A percentile compares a stretch with the other conserved stretches of the same genome.
Conservation (phyloP, 1,139 yeast genomes). For the Candida sanyaensis region DNA sequence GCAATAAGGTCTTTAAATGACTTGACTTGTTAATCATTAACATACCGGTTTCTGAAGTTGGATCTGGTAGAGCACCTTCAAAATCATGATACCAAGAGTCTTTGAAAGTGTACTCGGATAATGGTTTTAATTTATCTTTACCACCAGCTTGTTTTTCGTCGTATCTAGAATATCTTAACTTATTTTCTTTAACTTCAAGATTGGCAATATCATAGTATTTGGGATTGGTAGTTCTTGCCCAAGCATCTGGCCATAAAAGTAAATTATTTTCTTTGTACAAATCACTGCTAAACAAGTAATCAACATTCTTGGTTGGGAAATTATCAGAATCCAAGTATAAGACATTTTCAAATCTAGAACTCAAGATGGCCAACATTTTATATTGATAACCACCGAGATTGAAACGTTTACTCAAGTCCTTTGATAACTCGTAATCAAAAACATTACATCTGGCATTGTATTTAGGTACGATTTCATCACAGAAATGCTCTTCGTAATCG, state of each 20-base stretch:
- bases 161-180: constrained; percentile 34
- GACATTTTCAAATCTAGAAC: constrained; percentile 59
- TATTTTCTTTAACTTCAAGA: constrained; percentile 37
- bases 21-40: constrained; percentile 52
- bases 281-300: constrained; percentile 44
- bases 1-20: constrained; percentile 51
- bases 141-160: constrained; percentile 31
- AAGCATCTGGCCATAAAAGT: constrained; percentile 54
- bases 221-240: constrained; percentile 53
- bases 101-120: constrained; percentile 31
- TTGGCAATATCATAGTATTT: constrained; percentile 47
- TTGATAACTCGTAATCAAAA: constrained; percentile 34
- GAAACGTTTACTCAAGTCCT: constrained; percentile 26
- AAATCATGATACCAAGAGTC: constrained; percentile 53
- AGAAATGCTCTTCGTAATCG: constrained; percentile 54
- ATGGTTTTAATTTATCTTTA: constrained; percentile 23
- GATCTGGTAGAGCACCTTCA: constrained; percentile 61
- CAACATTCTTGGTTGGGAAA: constrained; percentile 58
- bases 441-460: constrained; percentile 58
- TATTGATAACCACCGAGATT: constrained; percentile 59
- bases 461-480: constrained; percentile 50
- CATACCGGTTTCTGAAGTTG: constrained; percentile 68
- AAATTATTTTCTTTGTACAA: constrained; percentile 44
- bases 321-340: constrained; percentile 70
- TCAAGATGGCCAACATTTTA: constrained; percentile 60